Evolutionary conservation across 1,139 yeast genomes (phyloP).

Genomic region (Eremothecium cymbalariae): DNA sequence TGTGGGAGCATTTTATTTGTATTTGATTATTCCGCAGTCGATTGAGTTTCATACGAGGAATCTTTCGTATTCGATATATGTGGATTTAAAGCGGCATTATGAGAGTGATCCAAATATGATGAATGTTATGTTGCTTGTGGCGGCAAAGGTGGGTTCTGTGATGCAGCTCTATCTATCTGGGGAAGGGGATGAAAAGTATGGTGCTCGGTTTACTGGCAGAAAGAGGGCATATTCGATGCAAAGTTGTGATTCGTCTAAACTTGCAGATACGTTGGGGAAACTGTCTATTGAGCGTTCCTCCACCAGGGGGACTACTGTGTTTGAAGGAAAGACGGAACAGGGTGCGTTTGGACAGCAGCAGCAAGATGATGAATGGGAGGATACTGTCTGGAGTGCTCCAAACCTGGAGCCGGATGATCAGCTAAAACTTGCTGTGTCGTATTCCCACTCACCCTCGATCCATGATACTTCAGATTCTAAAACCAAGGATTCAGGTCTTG

Average conservation of each 20-base stretch:
- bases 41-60: slow-evolving; percentile 36
- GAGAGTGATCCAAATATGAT: slow-evolving; percentile 34
- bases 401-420: slow-evolving; percentile 34
- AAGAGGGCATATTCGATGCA: slow-evolving; percentile 29
- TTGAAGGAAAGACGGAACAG: no score
- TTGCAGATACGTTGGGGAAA: no score
- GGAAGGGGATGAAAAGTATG: background rate
- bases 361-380: no score
- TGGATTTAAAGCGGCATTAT: slow-evolving; percentile 30
- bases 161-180: slow-evolving; percentile 15
- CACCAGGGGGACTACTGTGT: no score
- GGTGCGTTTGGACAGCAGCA: no score
- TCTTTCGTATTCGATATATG: slow-evolving; percentile 33
- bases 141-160: slow-evolving; percentile 28
- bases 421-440: slow-evolving; percentile 25
- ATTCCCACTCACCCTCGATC: slow-evolving; percentile 2
- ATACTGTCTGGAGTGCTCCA: slow-evolving; percentile 35
- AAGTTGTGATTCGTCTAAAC: slow-evolving; percentile 7
- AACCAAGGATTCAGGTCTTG: no score
- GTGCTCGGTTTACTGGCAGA: background rate
- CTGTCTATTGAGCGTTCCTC: no score
- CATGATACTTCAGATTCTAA: no score
- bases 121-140: slow-evolving; percentile 32
- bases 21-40: slow-evolving; percentile 33
- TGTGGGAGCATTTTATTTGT: slow-evolving; percentile 33